Conservation (phyloP, 495 filamentous ascomycete species). For the Neurospora sp. region DNA sequence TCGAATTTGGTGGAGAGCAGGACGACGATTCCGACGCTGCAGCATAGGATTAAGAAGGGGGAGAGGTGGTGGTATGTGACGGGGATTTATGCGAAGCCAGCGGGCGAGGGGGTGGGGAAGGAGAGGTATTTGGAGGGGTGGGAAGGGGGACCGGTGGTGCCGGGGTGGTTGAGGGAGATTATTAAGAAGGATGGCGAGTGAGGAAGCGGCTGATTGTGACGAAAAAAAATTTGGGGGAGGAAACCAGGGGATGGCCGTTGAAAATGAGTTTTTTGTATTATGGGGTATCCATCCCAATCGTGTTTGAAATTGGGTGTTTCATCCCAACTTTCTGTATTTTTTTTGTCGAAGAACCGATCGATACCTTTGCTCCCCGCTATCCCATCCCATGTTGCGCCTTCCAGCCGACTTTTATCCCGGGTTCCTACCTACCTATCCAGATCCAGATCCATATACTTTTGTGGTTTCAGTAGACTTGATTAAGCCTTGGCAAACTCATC, state of each 20-base stretch:
- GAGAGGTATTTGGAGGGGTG: constrained; percentile 42
- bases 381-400: not conserved
- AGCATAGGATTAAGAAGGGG: constrained; percentile 36
- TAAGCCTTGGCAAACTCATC: constrained; percentile 41
- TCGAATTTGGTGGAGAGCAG: constrained; percentile 62
- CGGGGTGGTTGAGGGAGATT: constrained; percentile 43
- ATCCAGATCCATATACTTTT: not conserved
- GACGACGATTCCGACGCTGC: constrained; percentile 59
- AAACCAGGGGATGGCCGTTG: not conserved
- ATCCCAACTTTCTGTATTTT: not conserved
- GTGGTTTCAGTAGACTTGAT: not conserved
- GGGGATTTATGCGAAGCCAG: constrained; percentile 42
- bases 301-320: not conserved
- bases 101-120: constrained; percentile 24
- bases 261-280: not conserved
- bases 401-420: not conserved
- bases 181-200: constrained; percentile 15
- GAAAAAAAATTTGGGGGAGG: no score
- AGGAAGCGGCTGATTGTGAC: no score
- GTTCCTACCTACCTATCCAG: not conserved
- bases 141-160: constrained; percentile 42
- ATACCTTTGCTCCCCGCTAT: not conserved
- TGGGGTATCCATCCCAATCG: not conserved
- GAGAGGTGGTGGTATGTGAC: constrained; percentile 40
- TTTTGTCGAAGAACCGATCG: not conserved